Evolutionary conservation across 2,329 filamentous ascomycete species (phyloP).

Genomic region (Colletotrichum endophyticum): DNA sequence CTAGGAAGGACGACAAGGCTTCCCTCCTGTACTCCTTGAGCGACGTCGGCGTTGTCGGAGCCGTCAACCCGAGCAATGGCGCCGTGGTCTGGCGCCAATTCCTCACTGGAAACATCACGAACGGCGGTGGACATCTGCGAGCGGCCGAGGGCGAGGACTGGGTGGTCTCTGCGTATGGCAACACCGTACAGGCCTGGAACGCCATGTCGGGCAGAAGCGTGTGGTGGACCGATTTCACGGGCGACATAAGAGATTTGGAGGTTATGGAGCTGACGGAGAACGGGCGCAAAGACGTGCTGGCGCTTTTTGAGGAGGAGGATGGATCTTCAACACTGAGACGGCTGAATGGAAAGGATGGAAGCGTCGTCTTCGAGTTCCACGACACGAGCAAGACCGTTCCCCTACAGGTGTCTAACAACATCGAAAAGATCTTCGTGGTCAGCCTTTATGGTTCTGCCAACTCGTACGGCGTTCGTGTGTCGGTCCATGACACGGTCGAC

Average conservation of each 20-base stretch:
- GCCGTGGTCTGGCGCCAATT: conserved; percentile 85
- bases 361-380: conserved; percentile 78
- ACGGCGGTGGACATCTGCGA: conserved; percentile 61
- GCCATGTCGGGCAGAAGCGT: conserved; percentile 78
- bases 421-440: conserved; percentile 76
- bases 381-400: conserved; percentile 73
- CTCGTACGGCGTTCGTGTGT: conserved; percentile 79
- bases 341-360: conserved; percentile 74
- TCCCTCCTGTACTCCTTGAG: conserved; percentile 91
- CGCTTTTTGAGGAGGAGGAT: conserved; percentile 66
- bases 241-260: conserved; percentile 72
- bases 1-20: conserved; percentile 80
- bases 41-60: conserved; percentile 82
- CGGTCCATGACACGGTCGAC: conserved; percentile 72
- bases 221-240: conserved; percentile 72
- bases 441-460: conserved; percentile 73
- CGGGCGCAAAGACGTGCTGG: conserved; percentile 72
- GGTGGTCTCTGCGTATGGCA: conserved; percentile 75
- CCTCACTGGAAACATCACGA: conserved; percentile 57
- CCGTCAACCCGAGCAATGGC: conserved; percentile 87
- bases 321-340: conserved; percentile 67
- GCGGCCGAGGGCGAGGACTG: conserved; percentile 81
- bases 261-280: conserved; percentile 73
- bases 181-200: conserved; percentile 80
- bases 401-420: conserved; percentile 75